These are phyloP conservation scores for Naganishia friedmannii DNA, from an alignment of 768 basidiomycete genomes.

Conservation along the genomic window DNA sequence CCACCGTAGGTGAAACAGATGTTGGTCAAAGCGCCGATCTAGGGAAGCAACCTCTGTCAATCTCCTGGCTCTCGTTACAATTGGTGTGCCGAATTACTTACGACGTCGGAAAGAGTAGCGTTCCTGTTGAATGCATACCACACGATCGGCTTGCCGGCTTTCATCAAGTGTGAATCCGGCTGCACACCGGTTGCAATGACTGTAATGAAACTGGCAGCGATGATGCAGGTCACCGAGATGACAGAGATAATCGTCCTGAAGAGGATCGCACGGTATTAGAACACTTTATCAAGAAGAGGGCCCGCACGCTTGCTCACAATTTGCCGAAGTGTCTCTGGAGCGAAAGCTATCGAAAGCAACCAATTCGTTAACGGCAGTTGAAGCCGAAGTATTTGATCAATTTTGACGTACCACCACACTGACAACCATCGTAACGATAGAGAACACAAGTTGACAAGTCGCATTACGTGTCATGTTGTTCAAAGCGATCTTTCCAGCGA, in stretches of 20 bases:
- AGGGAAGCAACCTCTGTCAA: background rate
- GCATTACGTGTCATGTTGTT: slow-evolving; percentile 33
- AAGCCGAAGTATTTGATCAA: background rate
- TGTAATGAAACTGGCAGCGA: slow-evolving; percentile 37
- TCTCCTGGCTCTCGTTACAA: background rate
- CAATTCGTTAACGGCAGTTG: background rate
- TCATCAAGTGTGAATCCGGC: slow-evolving; percentile 27
- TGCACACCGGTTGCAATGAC: slow-evolving; percentile 39
- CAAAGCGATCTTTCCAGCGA: slow-evolving; percentile 37
- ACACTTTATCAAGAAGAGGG: background rate
- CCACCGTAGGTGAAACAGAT: slow-evolving; percentile 39
- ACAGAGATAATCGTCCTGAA: slow-evolving; percentile 25
- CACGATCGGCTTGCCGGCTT: slow-evolving; percentile 35
- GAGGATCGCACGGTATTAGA: background rate
- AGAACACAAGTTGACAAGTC: slow-evolving; percentile 36
- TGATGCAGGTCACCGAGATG: slow-evolving; percentile 37
- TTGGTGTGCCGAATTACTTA: background rate
- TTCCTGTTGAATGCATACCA: slow-evolving; percentile 35
- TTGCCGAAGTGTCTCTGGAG: slow-evolving; percentile 37
- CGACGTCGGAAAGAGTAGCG: slow-evolving; percentile 34
- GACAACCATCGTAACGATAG: slow-evolving; percentile 34
- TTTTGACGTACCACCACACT: slow-evolving; percentile 33
- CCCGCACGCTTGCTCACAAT: background rate
- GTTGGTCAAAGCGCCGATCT: slow-evolving; percentile 40
- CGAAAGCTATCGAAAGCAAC: slow-evolving; percentile 30